Base-by-base conservation (phyloP, 495 filamentous ascomycete genomes). In the Penicillium maclennaniae region DNA sequence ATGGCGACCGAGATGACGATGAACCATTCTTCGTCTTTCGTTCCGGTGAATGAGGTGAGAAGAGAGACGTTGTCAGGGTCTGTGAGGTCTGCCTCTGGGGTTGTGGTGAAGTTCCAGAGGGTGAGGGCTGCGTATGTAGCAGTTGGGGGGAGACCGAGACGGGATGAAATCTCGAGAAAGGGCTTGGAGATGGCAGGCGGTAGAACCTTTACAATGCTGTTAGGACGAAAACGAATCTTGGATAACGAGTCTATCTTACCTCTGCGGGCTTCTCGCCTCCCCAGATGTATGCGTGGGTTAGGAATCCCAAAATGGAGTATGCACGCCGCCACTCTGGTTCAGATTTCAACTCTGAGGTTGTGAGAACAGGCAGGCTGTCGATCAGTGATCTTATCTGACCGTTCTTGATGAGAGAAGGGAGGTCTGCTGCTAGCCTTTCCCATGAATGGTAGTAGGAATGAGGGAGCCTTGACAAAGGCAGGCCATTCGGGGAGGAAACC, bases 1-100 rank as follows among this genome's bases (percentile, higher is more conserved):
- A 98, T 93, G 46, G 92, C 93, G 3, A 96, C 88, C 0, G 91
- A 96, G 40, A 97, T 82, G 12, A 97, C 79, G 65, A 96, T 95
- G 68, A 98, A 98, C 93, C 93, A 97, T 47, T 92, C 92, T 68
- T 98, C 93, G 59, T 98, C 93, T 37, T 92, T 78, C 10, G 89
- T 88, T 19, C 89, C 93, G 14, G 95, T 97, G 65, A 96, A 95
- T 7, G 93, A 96, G 42, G 80, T 76, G 50, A 93, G 74, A 1
- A 88, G 87, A 16, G 85, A 83, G 40, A 98, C 76, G 55, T 96
- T 95, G 53, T 95, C 85, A 17, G 95, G 81, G 44, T 84, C 79
- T 54, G 95, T 89, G 43, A 95, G 82, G 16, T 81, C 81, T 63
- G 89, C 83, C 50, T 83, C 80, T 43, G 75, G 65, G 53, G 90